Base-by-base conservation (phyloP, 768 basidiomycete species). In the Pulveroboletus sp. region DNA sequence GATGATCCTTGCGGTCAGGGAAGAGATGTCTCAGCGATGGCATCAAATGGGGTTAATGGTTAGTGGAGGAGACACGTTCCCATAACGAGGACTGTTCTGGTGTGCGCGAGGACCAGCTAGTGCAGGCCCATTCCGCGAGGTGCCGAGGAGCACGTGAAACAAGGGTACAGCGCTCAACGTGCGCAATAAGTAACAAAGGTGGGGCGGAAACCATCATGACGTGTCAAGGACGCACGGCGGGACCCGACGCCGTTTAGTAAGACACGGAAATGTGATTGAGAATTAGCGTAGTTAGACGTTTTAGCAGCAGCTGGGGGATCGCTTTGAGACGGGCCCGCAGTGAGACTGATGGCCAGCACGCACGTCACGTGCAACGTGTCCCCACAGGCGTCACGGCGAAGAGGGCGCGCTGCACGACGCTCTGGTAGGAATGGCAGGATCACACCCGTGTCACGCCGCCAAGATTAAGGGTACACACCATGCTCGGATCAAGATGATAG, bases 261-360 rank as follows among this genome's bases (percentile, higher is more conserved):
- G 50, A 58, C 36, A 49, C 54, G 51, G 56, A 55, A 35, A 60
- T 51, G 54, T 52, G 58, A 65, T 64, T 61, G 53, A 21, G 49
- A 66, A 61, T 68, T 66, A 68, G 49, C 55, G 50, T 68, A 51
- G 58, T 66, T 64, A 66, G 50, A 56, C 66, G 57, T 66, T 65
- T 66, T 57, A 45, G 46, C 58, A 64, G 21, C 21, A 21, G 21
- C 21, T 21, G 21, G 49, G 37, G 27, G 56, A 56, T 61, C 54
- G 49, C 52, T 64, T 31, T 37, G 26, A 33, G 44, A 54, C 56
- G 57, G 62, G 50, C 15, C 55, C 54, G 55, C 21, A 3, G 21
- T 21, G 54, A 30, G 31, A 0, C 28, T 15, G 33, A 18, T 39
- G 39, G 36, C n/a, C n/a, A n/a, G 30, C 24, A 5, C 12, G 32